Conservation (phyloP, 495 filamentous ascomycete genomes). For the Mycothermus thermophilus region DNA sequence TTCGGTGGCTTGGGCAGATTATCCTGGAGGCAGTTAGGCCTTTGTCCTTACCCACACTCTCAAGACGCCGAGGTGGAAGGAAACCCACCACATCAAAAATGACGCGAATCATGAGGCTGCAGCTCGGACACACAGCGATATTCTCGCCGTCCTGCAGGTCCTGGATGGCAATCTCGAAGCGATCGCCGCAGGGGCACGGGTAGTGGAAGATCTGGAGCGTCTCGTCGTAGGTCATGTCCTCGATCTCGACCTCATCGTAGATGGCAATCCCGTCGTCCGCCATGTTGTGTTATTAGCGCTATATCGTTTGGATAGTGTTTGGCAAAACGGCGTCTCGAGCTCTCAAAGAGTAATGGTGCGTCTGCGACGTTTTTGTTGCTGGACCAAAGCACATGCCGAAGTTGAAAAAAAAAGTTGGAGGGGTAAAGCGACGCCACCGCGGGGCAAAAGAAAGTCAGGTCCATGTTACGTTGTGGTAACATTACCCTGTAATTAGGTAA, state of each 20-base stretch:
- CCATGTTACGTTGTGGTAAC: too few species aligned
- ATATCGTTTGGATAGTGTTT: background rate
- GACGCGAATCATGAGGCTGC: slow-evolving; percentile 88
- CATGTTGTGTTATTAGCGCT: slow-evolving; percentile 32
- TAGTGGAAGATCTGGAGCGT: slow-evolving; percentile 79
- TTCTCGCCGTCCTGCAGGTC: slow-evolving; percentile 83
- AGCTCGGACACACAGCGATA: slow-evolving; percentile 89
- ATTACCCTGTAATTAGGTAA: too few species aligned
- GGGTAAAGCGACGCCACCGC: slow-evolving; percentile 9
- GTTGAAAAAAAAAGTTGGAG: slow-evolving; percentile 13
- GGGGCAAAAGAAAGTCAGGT: background rate
- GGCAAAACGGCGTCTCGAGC: too few species aligned
- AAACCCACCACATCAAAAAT: slow-evolving; percentile 72
- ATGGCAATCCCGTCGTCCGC: slow-evolving; percentile 56
- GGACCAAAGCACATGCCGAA: too few species aligned
- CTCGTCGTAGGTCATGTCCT: slow-evolving; percentile 91
- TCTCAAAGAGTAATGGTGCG: too few species aligned
- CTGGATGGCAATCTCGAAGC: slow-evolving; percentile 79
- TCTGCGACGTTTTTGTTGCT: too few species aligned
- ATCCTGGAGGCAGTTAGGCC: slow-evolving; percentile 17
- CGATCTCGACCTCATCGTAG: slow-evolving; percentile 99
- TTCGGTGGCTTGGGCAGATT: slow-evolving; percentile 17
- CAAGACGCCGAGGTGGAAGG: background rate
- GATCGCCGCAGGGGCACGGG: slow-evolving; percentile 93
- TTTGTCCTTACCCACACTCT: background rate